Conservation (phyloP, 1,284 basidiomycete genomes). For the Phellopilus nigrolimitatus region DNA sequence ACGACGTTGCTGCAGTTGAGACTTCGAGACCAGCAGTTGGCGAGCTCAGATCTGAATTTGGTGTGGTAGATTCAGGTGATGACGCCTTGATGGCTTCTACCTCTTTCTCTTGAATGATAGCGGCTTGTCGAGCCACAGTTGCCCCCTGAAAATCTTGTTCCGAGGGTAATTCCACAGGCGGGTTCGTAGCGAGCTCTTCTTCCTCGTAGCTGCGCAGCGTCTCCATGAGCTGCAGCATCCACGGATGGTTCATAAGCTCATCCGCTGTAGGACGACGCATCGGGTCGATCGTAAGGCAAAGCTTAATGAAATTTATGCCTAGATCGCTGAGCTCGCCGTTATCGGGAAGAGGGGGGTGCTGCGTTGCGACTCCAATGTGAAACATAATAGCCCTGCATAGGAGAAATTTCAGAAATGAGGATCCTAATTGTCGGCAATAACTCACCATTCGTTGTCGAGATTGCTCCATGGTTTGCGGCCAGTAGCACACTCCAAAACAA, state of each 20-base stretch:
- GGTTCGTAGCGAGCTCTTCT: constrained; percentile 50
- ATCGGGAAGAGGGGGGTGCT: constrained; percentile 94
- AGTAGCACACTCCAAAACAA: constrained; percentile 94
- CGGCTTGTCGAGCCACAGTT: constrained; percentile 51
- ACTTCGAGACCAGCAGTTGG: constrained; percentile 24
- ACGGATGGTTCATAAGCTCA: constrained; percentile 85
- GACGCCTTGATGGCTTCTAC: constrained; percentile 43
- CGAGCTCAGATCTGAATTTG: constrained; percentile 23
- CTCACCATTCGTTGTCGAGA: constrained; percentile 97
- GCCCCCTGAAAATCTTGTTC: constrained; percentile 47
- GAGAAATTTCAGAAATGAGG: constrained; percentile 5
- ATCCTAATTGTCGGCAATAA: constrained; percentile 12
- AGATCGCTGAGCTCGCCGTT: constrained; percentile 82
- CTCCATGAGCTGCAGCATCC: constrained; percentile 83
- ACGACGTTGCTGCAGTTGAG: constrained; percentile 33
- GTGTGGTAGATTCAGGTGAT: constrained; percentile 21
- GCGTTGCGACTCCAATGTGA: constrained; percentile 95
- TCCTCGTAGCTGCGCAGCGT: constrained; percentile 64
- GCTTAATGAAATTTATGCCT: constrained; percentile 93
- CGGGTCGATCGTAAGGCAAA: constrained; percentile 89
- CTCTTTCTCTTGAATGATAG: constrained; percentile 55
- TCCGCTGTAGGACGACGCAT: constrained; percentile 77
- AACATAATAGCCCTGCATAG: constrained; percentile 92
- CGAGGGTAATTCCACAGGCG: constrained; percentile 41
- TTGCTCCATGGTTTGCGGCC: constrained; percentile 98